Base-by-base conservation (phyloP, 441 rosid genomes). In the Melastoma candidum region DNA sequence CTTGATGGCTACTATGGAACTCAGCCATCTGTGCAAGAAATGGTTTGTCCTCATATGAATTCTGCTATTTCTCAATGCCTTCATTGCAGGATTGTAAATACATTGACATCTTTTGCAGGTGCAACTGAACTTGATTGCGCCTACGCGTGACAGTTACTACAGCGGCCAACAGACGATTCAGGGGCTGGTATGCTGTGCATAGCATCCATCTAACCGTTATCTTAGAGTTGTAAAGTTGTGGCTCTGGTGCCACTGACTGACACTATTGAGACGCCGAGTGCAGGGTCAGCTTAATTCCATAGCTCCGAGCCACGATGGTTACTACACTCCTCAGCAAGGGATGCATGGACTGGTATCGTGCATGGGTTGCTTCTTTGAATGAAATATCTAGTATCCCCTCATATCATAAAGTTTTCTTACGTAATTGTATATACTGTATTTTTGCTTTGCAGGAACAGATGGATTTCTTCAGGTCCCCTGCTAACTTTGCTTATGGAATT, bases 51-150 rank as follows among this genome's bases (percentile, higher is more conserved):
- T 51, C 46, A 46, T 58, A 13, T 50, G 43, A 46, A 43, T 60
- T 26, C 46, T 54, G 24, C 60, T 45, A 54, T 49, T 51, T 12
- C 49, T 39, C 49, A 63, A 59, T 48, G 47, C 7, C 22, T 14
- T 55, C 10, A 17, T 47, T 26, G 45, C 27, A 26, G 44, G 2
- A 54, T 32, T 64, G 26, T 43, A 25, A 26, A 47, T 54, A 59
- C 47, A 44, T 24, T 47, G 17, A 26, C 47, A 11, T 61, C 49
- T 50, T 62, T 60, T 68, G 53, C 75, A 88, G 96, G 96, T 88
- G 60, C 96, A 81, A 60, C 77, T 87, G 48, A 88, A 88, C 77
- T 65, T 88, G 70, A 85, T 88, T 92, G 96, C 70, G 29, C 95
- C 90, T 55, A 76, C 71, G 47, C 94, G 87, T 5, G 87, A 84